These are phyloP conservation scores for Endoconidiophora laricicola DNA, from an alignment of 2,329 filamentous ascomycete genomes.

Conservation along the genomic window DNA sequence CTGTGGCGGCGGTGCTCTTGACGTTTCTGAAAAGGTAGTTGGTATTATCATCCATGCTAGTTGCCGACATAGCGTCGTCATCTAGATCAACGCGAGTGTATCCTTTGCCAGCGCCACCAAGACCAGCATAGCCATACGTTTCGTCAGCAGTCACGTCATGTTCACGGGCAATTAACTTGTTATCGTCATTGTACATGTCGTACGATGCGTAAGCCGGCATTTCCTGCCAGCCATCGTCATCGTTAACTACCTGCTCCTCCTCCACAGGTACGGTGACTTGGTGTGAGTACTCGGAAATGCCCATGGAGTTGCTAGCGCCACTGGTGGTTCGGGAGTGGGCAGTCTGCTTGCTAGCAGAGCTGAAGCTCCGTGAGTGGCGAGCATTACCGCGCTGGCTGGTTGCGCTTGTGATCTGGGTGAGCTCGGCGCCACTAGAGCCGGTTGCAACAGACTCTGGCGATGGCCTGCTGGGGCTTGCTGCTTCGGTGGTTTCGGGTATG, in stretches of 20 bases:
- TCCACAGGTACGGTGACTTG: slow-evolving; percentile 46
- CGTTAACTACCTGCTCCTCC: slow-evolving; percentile 36
- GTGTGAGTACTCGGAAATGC: slow-evolving; percentile 77
- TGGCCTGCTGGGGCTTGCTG: background rate
- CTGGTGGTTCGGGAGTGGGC: slow-evolving; percentile 25
- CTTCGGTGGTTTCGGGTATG: background rate
- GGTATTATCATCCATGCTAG: slow-evolving; percentile 94
- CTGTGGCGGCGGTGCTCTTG: slow-evolving; percentile 39
- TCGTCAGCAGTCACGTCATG: slow-evolving; percentile 54
- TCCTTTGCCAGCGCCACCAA: slow-evolving; percentile 82
- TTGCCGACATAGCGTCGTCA: slow-evolving; percentile 84
- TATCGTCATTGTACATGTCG: slow-evolving; percentile 91
- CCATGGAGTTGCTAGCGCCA: slow-evolving; percentile 22
- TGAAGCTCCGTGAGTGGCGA: slow-evolving; percentile 11
- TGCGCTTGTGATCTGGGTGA: background rate
- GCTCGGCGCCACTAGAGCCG: background rate
- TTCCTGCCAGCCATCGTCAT: slow-evolving; percentile 68
- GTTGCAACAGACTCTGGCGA: too few species aligned
- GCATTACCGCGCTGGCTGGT: background rate
- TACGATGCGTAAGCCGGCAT: slow-evolving; percentile 91
- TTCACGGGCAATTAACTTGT: slow-evolving; percentile 70
- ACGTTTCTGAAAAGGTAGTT: slow-evolving; percentile 80
- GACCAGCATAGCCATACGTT: slow-evolving; percentile 50
- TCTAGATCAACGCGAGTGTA: slow-evolving; percentile 93
- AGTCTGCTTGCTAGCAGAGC: slow-evolving; percentile 5